Conservation (phyloP, 768 basidiomycete species). For the Lyophyllum atratum region DNA sequence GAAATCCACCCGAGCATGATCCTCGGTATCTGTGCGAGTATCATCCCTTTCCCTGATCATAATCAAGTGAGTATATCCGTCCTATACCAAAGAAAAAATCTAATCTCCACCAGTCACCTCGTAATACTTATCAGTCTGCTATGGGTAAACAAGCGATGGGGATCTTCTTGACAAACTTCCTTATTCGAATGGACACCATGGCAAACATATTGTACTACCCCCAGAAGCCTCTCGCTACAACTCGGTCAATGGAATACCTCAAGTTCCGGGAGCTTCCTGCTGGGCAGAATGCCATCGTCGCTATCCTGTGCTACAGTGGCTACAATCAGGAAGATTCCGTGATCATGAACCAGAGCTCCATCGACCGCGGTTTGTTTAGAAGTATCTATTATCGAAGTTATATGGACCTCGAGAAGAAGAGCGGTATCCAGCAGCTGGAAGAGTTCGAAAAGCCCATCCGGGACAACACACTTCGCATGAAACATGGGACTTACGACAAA, state of each 20-base stretch:
- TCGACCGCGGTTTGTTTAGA: constrained; percentile 97
- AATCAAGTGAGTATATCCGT: constrained; percentile 72
- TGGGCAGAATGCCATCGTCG: constrained; percentile 98
- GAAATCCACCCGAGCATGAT: constrained; percentile 99
- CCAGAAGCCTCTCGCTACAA: constrained; percentile 98
- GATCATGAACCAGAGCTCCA: constrained; percentile 99
- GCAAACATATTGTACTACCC: constrained; percentile 99
- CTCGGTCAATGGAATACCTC: constrained; percentile 98
- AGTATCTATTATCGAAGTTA: constrained; percentile 99
- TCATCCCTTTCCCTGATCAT: constrained; percentile 99
- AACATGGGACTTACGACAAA: constrained; percentile 98
- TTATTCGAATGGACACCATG: constrained; percentile 99
- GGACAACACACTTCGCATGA: constrained; percentile 93
- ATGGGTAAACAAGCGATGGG: constrained; percentile 99
- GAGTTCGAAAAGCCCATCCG: constrained; percentile 97
- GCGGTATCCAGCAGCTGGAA: constrained; percentile 87
- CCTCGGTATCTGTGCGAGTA: constrained; percentile 96
- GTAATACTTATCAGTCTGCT: constrained; percentile 99
- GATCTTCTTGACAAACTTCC: constrained; percentile 96
- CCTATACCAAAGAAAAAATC: not conserved
- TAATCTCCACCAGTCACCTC: constrained; percentile 72
- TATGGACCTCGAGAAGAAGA: constrained; percentile 98
- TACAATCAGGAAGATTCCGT: constrained; percentile 99
- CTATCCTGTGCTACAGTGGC: constrained; percentile 97
- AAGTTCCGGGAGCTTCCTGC: constrained; percentile 98